These are phyloP conservation scores for Gymnopus androsaceus DNA, from an alignment of 1,284 basidiomycete genomes.

Conservation along the genomic window DNA sequence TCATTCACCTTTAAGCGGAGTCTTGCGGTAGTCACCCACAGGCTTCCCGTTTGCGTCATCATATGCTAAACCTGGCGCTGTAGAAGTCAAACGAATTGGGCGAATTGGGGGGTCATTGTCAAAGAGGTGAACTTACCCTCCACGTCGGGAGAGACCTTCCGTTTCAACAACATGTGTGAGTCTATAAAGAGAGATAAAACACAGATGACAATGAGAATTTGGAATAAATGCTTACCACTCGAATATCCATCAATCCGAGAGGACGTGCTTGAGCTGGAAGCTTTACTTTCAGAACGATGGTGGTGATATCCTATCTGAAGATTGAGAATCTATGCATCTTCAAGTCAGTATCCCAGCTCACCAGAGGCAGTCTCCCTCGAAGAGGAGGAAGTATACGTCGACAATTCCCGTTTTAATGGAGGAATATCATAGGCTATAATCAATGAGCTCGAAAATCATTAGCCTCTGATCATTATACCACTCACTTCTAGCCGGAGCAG, in stretches of 20 bases:
- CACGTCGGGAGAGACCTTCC: neutral
- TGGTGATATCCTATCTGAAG: too few species aligned
- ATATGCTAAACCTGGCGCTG: neutral
- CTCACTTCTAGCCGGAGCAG: neutral
- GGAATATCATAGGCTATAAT: neutral
- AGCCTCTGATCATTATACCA: neutral
- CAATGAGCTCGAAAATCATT: neutral
- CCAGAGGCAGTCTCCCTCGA: neutral
- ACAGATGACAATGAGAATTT: neutral
- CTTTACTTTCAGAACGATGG: constrained; percentile 1
- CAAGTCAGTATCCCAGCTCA: too few species aligned
- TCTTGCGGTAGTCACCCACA: neutral
- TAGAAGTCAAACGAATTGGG: neutral
- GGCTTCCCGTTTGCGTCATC: neutral
- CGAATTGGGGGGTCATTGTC: neutral
- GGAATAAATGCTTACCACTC: constrained; percentile 5
- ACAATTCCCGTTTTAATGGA: neutral
- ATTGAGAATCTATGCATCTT: too few species aligned
- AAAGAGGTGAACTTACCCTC: neutral
- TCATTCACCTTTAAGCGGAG: neutral
- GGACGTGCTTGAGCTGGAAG: constrained; percentile 6
- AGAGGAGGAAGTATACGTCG: neutral
- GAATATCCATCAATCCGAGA: constrained; percentile 10
- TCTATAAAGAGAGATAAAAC: neutral
- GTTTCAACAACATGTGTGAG: constrained; percentile 4